phyloP scores from a whole-genome alignment of 495 filamentous ascomycete species.

The Cercophora newfieldiana region DNA sequence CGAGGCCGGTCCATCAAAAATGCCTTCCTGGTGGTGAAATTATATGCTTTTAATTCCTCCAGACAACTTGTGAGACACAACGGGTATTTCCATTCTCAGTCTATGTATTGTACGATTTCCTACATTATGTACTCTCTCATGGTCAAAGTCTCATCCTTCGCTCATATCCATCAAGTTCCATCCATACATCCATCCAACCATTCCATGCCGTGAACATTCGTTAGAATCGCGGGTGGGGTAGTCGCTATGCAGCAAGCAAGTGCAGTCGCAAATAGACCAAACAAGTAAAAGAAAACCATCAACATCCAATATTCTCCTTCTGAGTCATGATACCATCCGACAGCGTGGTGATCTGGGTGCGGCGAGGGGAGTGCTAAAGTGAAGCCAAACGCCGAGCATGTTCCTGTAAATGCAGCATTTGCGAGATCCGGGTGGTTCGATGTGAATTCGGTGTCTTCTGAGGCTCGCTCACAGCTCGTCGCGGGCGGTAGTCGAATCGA shows the following conservation, averaged over 20 bases:
- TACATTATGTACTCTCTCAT: neutral
- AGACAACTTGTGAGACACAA: neutral
- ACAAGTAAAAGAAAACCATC: neutral
- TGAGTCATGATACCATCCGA: neutral
- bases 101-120: neutral
- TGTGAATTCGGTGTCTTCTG: neutral
- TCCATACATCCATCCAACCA: neutral
- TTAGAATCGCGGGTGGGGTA: neutral
- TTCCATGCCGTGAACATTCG: neutral
- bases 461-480: slow-evolving; percentile 10
- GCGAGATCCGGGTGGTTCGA: neutral
- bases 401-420: neutral
- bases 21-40: too few species aligned
- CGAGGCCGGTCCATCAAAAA: too few species aligned
- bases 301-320: neutral
- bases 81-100: slow-evolving; percentile 1
- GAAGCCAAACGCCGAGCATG: neutral
- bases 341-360: neutral
- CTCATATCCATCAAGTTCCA: neutral
- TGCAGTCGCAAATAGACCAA: neutral
- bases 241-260: neutral
- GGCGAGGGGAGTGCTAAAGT: neutral
- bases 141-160: neutral
- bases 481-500: neutral
- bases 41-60: neutral